Evolutionary conservation across 140 eudicot species (phyloP).

Genomic region (Flaveria floridana): DNA sequence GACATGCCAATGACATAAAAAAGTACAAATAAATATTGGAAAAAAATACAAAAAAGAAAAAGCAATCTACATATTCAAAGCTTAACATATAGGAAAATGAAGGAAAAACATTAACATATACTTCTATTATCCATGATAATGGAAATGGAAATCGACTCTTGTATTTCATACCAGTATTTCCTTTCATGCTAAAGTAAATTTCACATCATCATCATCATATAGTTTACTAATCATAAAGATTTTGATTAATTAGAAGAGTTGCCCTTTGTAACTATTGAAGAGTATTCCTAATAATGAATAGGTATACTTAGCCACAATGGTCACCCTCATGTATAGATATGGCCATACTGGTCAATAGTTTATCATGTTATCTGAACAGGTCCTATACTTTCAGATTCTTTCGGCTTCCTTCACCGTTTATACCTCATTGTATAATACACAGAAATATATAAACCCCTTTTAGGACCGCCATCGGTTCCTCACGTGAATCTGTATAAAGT

Average conservation of each 20-base stretch:
- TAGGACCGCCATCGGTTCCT: no score
- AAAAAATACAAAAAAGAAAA: no score
- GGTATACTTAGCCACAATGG: no score
- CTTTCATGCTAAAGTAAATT: background rate
- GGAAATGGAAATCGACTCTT: background rate
- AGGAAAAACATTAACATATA: background rate
- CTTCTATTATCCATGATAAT: background rate
- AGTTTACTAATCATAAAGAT: no score
- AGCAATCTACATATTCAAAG: background rate
- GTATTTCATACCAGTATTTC: background rate
- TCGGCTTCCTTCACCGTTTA: no score
- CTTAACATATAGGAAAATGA: background rate
- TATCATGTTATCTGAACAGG: no score
- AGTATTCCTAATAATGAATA: background rate
- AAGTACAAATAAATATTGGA: slow-evolving; percentile 1
- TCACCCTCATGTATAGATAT: no score
- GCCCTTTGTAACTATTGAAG: background rate
- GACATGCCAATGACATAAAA: background rate
- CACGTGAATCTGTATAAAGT: no score
- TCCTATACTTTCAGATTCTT: no score
- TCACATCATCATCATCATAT: background rate
- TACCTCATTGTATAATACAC: no score
- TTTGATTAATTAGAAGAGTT: background rate
- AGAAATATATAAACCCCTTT: no score
- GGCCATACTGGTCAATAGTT: no score